These are phyloP conservation scores for Cryomyces minteri DNA, from an alignment of 495 filamentous ascomycete genomes.

Conservation along the genomic window DNA sequence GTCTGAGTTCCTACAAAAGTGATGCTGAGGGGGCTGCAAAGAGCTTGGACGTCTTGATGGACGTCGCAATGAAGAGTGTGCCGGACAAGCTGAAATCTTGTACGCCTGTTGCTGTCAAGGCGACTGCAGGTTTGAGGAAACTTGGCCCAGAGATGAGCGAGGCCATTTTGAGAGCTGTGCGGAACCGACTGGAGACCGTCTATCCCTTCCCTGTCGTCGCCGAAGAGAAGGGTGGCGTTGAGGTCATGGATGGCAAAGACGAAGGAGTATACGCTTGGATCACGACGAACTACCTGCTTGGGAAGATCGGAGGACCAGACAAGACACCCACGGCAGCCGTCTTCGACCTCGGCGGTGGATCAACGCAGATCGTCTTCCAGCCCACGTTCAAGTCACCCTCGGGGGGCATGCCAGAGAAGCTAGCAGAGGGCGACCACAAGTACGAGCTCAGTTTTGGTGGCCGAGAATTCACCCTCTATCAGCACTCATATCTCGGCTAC, in stretches of 20 bases:
- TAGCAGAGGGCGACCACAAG: slow-evolving; percentile 88
- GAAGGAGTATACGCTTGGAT: slow-evolving; percentile 99
- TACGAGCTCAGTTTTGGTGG: slow-evolving; percentile 85
- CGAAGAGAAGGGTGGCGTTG: slow-evolving; percentile 63
- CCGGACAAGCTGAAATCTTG: slow-evolving; percentile 76
- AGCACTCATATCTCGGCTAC: slow-evolving; percentile 95
- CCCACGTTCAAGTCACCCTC: slow-evolving; percentile 59
- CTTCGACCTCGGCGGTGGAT: slow-evolving; percentile 91
- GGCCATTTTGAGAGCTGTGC: slow-evolving; percentile 72
- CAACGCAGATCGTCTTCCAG: slow-evolving; percentile 95
- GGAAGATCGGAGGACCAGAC: slow-evolving; percentile 88
- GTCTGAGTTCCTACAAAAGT: slow-evolving; percentile 67
- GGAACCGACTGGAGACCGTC: slow-evolving; percentile 60
- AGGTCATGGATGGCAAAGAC: slow-evolving; percentile 89
- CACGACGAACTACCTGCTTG: slow-evolving; percentile 92
- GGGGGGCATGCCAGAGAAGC: slow-evolving; percentile 74
- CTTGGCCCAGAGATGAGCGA: slow-evolving; percentile 65
- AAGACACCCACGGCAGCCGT: slow-evolving; percentile 80
- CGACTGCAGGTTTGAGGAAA: slow-evolving; percentile 79
- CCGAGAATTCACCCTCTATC: slow-evolving; percentile 83
- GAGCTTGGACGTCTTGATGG: slow-evolving; percentile 75
- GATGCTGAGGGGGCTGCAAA: slow-evolving; percentile 76
- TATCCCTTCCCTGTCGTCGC: slow-evolving; percentile 93
- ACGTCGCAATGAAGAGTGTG: slow-evolving; percentile 62
- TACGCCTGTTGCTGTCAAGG: slow-evolving; percentile 87